These are phyloP conservation scores for Pneumocystis murina DNA, from an alignment of 1,139 yeast genomes.

Conservation along the genomic window DNA sequence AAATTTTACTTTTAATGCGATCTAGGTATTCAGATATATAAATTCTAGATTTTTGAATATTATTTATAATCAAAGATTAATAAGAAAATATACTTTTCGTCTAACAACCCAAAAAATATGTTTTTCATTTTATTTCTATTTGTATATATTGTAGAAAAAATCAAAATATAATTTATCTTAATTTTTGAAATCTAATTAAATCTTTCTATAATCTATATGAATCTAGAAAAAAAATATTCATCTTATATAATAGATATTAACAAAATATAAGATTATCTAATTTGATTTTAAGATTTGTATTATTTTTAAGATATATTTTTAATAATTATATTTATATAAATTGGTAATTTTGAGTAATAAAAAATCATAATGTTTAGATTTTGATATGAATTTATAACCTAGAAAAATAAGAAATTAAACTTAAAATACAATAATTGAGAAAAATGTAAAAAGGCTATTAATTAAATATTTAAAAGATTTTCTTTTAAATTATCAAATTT, in stretches of 20 bases:
- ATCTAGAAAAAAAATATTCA: no score
- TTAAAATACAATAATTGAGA: no score
- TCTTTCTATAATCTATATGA: no score
- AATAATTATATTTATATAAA: neutral
- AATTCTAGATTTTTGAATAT: no score
- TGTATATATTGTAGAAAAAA: neutral
- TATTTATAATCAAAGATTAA: neutral
- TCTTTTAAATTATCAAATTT: no score
- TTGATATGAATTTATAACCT: no score
- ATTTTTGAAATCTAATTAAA: neutral
- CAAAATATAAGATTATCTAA: no score
- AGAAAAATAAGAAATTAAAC: neutral
- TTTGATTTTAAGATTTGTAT: no score
- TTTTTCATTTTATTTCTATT: neutral
- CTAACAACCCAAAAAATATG: neutral
- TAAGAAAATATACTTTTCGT: neutral
- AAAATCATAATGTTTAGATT: neutral
- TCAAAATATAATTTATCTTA: neutral
- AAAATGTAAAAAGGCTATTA: no score
- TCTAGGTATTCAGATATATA: no score
- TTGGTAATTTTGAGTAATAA: neutral
- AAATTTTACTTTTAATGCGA: neutral
- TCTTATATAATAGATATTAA: no score
- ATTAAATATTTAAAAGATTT: no score
- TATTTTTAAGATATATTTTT: neutral